Evolutionary conservation across 345 rosid species (phyloP).

Genomic region (Angophora floribunda): DNA sequence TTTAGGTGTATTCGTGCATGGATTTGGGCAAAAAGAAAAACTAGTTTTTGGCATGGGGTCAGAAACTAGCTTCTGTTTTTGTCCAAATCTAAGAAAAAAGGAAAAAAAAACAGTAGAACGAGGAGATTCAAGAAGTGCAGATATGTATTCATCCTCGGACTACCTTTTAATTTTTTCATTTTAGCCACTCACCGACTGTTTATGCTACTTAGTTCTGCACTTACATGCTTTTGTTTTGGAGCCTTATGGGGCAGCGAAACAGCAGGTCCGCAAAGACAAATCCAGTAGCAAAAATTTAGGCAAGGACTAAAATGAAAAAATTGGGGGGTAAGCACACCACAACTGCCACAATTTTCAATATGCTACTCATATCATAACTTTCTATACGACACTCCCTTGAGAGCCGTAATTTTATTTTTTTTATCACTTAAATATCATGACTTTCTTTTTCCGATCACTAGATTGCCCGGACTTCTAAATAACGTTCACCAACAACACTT

Average conservation of each 20-base stretch:
- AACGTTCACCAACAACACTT: neutral
- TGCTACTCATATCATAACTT: neutral
- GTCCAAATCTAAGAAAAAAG: neutral
- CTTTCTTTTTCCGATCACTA: neutral
- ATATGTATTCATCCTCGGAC: too few species aligned
- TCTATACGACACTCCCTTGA: neutral
- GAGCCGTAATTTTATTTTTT: neutral
- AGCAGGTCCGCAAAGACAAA: neutral
- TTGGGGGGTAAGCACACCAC: neutral
- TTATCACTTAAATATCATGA: neutral
- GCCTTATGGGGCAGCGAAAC: neutral
- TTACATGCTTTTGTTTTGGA: neutral
- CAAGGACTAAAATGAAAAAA: neutral
- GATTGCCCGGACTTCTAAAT: neutral
- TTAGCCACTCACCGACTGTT: neutral
- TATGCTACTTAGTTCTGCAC: neutral
- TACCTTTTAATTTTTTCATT: neutral
- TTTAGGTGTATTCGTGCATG: neutral
- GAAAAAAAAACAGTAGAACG: neutral
- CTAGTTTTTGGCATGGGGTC: neutral
- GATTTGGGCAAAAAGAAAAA: neutral
- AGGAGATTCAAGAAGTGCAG: neutral
- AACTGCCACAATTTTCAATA: neutral
- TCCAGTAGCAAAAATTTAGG: neutral
- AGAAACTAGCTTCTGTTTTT: neutral